Base-by-base conservation (phyloP, 2,329 filamentous ascomycete species). In the Rutstroemia sydowiana region DNA sequence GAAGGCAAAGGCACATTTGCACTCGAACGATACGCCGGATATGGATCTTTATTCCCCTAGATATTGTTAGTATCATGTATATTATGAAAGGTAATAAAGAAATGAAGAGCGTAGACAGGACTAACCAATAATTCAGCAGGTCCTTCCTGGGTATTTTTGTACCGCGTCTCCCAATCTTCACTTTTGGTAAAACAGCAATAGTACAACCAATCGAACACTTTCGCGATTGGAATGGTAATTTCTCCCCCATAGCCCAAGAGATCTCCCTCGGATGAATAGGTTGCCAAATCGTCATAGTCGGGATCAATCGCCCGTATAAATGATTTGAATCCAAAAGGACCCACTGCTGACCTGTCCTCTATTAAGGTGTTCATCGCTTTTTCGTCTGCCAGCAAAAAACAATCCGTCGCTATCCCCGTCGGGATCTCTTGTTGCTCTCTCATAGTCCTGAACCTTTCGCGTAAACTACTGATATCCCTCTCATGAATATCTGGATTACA, bases 151-250 rank as follows among this genome's bases (percentile, higher is more conserved):
- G 36, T 48, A 3, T 28, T n/a, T 2, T 30, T 37, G 34, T 54
- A 43, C 46, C 42, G 43, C 5, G 48, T 51, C 48, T 43, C 18
- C 51, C 51, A 50, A 39, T 49, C 11, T 32, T 53, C 45, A 18
- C 31, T 49, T 45, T 50, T 50, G 1, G 32, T 16, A 20, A 48
- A 20, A 18, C 28, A 45, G n/a, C 40, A 34, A 21, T 45, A 49
- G 13, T 49, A 50, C 2, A 48, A n/a, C 50, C 50, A 52, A 20
- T 50, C 51, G 31, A 50, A 50, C 5, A 53, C 45, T 9, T 48
- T 53, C 9, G 46, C 39, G 32, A 53, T 45, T 14, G 45, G 40
- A 26, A 53, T 49, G 18, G 16, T 41, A 13, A 53, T 45, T 3
- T 50, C 31, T 21, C 45, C 51, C 21, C 20, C 16, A 16, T 16